Percentiles rank a stretch among this genome's conserved stretches.
These are phyloP conservation scores for Aspergillus funiculosus DNA, from an alignment of 495 filamentous ascomycete genomes.

Conservation along the genomic window DNA sequence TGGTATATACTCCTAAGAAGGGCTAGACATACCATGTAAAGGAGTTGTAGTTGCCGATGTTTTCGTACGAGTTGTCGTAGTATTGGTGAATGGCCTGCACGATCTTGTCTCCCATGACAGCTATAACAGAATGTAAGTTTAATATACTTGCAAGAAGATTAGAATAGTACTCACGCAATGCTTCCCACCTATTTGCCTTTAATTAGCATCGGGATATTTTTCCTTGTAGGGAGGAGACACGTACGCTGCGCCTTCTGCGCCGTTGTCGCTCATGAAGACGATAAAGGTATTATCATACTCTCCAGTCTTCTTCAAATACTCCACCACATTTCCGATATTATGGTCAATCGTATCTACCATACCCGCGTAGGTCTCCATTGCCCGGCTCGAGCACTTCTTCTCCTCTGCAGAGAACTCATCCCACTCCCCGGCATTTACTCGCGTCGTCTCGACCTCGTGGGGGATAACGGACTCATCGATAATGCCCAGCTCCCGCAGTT, in stretches of 20 bases:
- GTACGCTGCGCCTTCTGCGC: slow-evolving; percentile 41
- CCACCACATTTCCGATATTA: slow-evolving; percentile 46
- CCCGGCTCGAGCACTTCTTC: slow-evolving; percentile 34
- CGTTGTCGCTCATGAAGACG: slow-evolving; percentile 52
- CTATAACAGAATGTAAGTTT: neutral
- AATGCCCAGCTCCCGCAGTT: slow-evolving; percentile 11
- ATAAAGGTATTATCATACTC: slow-evolving; percentile 53
- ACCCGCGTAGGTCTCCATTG: slow-evolving; percentile 51
- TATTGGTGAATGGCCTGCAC: slow-evolving; percentile 41
- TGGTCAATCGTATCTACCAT: slow-evolving; percentile 52
- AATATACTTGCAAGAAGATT: neutral
- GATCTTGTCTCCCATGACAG: slow-evolving; percentile 26
- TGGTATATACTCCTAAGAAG: neutral
- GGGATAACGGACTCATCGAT: slow-evolving; percentile 33
- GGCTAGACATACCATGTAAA: slow-evolving; percentile 44
- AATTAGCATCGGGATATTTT: no score
- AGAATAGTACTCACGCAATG: neutral
- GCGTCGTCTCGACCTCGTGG: slow-evolving; percentile 30
- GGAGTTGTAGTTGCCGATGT: slow-evolving; percentile 44
- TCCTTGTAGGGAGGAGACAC: neutral
- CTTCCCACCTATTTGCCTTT: neutral
- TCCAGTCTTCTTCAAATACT: slow-evolving; percentile 43
- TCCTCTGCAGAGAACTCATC: slow-evolving; percentile 17
- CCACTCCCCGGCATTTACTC: slow-evolving; percentile 7
- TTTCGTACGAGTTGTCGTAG: slow-evolving; percentile 49